Conservation (phyloP, 495 filamentous ascomycete species). For the Lichina pygmaea region DNA sequence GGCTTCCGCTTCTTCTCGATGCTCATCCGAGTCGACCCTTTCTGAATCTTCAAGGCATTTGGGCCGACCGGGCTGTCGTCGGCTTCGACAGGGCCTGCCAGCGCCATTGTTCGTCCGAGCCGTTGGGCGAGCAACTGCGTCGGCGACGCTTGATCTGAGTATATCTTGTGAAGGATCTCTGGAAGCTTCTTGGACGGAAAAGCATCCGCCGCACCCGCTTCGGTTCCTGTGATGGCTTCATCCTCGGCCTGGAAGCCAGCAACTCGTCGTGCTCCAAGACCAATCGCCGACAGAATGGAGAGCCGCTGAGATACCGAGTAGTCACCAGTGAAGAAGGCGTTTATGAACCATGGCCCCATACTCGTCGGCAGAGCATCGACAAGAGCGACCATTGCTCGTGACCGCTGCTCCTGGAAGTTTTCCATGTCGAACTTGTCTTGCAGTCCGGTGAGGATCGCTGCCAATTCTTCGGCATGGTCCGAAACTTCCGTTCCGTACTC, state of each 20-base stretch:
- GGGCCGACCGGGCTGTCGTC: conserved; percentile 47
- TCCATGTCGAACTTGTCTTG: conserved; percentile 56
- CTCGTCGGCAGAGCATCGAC: conserved; percentile 45
- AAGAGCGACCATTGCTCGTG: conserved; percentile 66
- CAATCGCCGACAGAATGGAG: conserved; percentile 53
- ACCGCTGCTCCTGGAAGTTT: conserved; percentile 45
- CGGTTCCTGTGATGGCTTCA: conserved; percentile 14
- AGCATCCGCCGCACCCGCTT: conserved; percentile 13
- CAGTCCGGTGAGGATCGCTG: conserved; percentile 44
- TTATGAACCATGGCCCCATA: conserved; percentile 64
- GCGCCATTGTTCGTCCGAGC: conserved; percentile 41
- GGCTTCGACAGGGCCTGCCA: conserved; percentile 50
- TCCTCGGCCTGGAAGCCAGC: conserved; percentile 52
- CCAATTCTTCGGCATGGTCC: conserved; percentile 62
- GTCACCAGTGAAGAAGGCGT: conserved; percentile 74
- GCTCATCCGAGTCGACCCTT: conserved; percentile 45
- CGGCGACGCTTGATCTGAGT: conserved; percentile 22
- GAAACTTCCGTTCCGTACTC: conserved; percentile 67
- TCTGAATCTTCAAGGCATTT: conserved; percentile 58
- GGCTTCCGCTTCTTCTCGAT: conserved; percentile 38
- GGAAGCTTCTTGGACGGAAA: conserved; percentile 58
- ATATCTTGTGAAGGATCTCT: conserved; percentile 24
- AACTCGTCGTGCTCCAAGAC: conserved; percentile 65
- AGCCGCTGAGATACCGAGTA: conserved; percentile 65
- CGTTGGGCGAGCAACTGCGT: conserved; percentile 30